phyloP scores from a whole-genome alignment of 148 eudicot species.

The Vaccinium corymbosum region DNA sequence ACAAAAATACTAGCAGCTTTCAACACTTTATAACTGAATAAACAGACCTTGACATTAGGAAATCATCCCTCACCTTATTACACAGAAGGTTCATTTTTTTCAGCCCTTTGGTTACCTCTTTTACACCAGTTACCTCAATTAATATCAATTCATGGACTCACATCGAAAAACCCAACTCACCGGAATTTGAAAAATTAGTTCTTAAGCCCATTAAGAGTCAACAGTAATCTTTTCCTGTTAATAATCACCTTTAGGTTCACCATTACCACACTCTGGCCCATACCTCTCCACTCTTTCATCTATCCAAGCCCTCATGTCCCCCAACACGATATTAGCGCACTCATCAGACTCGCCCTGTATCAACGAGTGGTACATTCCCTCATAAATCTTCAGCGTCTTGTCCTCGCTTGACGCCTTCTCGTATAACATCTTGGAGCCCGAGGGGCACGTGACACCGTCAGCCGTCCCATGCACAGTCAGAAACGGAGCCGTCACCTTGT shows the following conservation, averaged over 20 bases:
- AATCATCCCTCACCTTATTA: background rate
- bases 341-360: conserved; percentile 81
- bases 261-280: conserved; percentile 15
- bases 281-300: conserved; percentile 52
- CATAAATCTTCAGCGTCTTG: conserved; percentile 59
- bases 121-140: background rate
- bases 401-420: conserved; percentile 61
- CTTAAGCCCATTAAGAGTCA: background rate
- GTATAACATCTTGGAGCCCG: conserved; percentile 53
- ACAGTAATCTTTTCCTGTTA: background rate
- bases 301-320: conserved; percentile 72
- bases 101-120: background rate
- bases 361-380: conserved; percentile 68
- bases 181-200: background rate
- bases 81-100: background rate
- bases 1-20: background rate
- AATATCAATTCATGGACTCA: background rate
- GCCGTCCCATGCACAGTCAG: conserved; percentile 53
- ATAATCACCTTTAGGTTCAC: background rate
- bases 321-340: conserved; percentile 47
- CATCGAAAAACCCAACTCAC: background rate
- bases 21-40: background rate
- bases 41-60: background rate
- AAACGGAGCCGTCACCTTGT: conserved; percentile 55
- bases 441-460: conserved; percentile 53